Evolutionary conservation across 768 basidiomycete species (phyloP).

Genomic region (Mrakia hoshinonis): DNA sequence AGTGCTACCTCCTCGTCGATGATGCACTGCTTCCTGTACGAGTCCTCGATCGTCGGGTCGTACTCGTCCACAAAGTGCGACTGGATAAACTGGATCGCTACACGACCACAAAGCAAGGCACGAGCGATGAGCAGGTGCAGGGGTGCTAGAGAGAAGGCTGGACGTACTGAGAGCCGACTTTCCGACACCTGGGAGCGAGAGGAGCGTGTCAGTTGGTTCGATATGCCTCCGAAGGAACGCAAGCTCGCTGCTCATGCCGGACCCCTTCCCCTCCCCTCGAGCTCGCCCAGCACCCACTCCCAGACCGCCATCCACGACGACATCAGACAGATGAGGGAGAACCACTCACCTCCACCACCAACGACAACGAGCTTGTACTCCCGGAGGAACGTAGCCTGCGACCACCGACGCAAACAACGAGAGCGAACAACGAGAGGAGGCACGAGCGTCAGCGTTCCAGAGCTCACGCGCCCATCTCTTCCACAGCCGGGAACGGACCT

Average conservation of each 20-base stretch:
- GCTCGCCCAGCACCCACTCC: background rate
- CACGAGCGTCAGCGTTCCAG: background rate
- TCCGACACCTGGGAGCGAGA: constrained; percentile 43
- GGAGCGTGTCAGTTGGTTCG: background rate
- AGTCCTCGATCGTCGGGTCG: constrained; percentile 97
- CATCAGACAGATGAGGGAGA: background rate
- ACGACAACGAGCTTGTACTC: constrained; percentile 99
- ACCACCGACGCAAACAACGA: background rate
- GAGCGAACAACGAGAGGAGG: background rate
- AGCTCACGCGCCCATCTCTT: background rate
- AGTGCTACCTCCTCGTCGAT: constrained; percentile 99
- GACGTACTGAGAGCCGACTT: constrained; percentile 44
- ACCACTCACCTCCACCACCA: constrained; percentile 74
- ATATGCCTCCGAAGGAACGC: background rate
- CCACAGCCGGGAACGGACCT: background rate
- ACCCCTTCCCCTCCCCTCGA: no score
- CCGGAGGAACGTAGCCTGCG: constrained; percentile 52
- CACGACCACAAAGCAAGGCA: constrained; percentile 42
- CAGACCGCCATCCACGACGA: background rate
- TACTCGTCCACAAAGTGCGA: constrained; percentile 73
- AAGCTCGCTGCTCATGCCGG: no score
- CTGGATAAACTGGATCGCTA: constrained; percentile 98
- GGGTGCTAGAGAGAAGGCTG: background rate
- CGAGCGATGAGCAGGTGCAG: background rate
- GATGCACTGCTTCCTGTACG: constrained; percentile 92